Evolutionary conservation across 2,329 filamentous ascomycete species (phyloP), one percentile per base, ranked within the genome.

Genomic region (Ophiosphaerella korrae): DNA sequence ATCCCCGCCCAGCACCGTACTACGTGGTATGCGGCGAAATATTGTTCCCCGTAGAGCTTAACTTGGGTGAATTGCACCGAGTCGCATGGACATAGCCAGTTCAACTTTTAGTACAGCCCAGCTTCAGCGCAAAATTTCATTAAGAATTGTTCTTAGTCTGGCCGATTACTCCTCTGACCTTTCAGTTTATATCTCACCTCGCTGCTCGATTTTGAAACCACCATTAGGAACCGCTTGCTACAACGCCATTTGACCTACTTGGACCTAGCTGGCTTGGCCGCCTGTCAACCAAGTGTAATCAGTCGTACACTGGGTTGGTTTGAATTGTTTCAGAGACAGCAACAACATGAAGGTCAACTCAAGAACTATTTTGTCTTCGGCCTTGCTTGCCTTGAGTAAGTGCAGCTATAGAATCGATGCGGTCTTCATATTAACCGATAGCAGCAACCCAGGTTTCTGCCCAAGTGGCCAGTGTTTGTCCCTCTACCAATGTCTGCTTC

Each of bases 401-500:
- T 48, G 3, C 13, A 23, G 7, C 5, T 13, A 21, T 21, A 9
- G 13, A 35, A 11, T 24, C 7, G n/a, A 35, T 48, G 14, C 21
- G 29, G 35, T 11, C 29, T 7, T 18, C 36, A 14, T 33, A 32
- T 57, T 70, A 52, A 70, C 55, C 33, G 32, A 23, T 40, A 21
- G 4, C 45, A 73, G 71, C 58, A 26, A 65, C 61, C 9, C 52
- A 42, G 18, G 58, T 59, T 46, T 62, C 59, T 26, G 70, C 71
- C 13, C 71, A 74, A 52, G 54, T 72, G 13, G 65, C 61, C 7
- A 72, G 45, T 23, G 55, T 63, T 11, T 71, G 67, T 34, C 63
- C 65, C 1, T 55, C 53, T 4, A 62, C 40, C 7, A 59, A 74
- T 29, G 65, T 79, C 16, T 78, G 75, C 69, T 84, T 78, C 62